A percentile compares a stretch with the other conserved stretches of the same genome.
Evolutionary conservation across 2,329 filamentous ascomycete genomes (phyloP).

Genomic region (Penicillium brevicompactum): DNA sequence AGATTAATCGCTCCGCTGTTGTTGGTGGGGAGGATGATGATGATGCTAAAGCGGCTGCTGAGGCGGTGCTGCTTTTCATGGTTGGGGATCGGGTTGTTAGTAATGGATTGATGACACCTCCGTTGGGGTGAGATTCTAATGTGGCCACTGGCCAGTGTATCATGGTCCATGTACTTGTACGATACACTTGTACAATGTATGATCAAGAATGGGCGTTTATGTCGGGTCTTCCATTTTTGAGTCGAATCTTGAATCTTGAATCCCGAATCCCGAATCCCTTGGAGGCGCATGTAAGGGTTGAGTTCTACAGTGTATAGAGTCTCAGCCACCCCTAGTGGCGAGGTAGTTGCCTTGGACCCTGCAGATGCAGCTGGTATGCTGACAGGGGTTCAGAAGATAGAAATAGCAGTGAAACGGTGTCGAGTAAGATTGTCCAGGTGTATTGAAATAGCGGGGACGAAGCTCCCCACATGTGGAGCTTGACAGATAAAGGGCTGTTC

Average conservation of each 20-base stretch:
- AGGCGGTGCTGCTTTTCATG: conserved; percentile 36
- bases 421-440: background rate
- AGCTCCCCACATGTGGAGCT: conserved; percentile 11
- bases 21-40: conserved; percentile 27
- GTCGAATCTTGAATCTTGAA: background rate
- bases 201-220: too few relatives aligned
- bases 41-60: conserved; percentile 36
- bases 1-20: conserved; percentile 22
- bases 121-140: conserved; percentile 9
- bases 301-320: background rate
- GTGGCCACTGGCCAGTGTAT: background rate
- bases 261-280: background rate
- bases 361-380: conserved; percentile 17
- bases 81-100: conserved; percentile 9
- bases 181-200: too few relatives aligned
- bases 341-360: conserved; percentile 14
- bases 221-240: background rate
- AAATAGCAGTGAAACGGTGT: background rate
- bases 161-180: background rate
- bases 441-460: conserved; percentile 2
- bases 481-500: background rate
- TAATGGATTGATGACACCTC: conserved; percentile 28
- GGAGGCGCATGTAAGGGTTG: conserved; percentile 1
- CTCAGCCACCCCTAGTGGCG: conserved; percentile 16
- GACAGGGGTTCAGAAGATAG: conserved; percentile 1